Evolutionary conservation across 345 rosid genomes (phyloP).

Genomic region (Barbarea vulgaris): DNA sequence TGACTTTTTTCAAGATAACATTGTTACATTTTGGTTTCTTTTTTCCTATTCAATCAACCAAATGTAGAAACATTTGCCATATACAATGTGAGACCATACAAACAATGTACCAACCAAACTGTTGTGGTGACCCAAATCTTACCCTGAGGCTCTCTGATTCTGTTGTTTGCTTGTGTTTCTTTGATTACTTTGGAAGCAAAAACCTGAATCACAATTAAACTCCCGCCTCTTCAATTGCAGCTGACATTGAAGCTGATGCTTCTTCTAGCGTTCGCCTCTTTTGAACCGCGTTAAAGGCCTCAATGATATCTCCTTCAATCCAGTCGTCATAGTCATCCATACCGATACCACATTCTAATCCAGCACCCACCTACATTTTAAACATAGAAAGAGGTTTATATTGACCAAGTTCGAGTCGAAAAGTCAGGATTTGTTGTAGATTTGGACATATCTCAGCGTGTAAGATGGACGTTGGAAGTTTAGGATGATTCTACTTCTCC

Average conservation of each 20-base stretch:
- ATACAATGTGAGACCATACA: constrained; percentile 37
- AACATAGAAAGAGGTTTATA: not conserved
- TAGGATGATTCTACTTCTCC: not conserved
- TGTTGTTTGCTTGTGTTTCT: constrained; percentile 31
- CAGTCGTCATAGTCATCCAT: constrained; percentile 68
- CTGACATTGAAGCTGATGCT: constrained; percentile 94
- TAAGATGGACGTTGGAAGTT: not conserved
- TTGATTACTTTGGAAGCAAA: constrained; percentile 13
- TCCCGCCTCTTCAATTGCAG: constrained; percentile 75
- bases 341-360: constrained; percentile 89
- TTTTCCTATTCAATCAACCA: constrained; percentile 27
- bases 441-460: constrained; percentile 3
- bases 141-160: constrained; percentile 8
- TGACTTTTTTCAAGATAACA: not conserved
- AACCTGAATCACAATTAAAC: constrained; percentile 37
- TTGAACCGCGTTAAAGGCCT: constrained; percentile 70
- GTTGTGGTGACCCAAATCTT: constrained; percentile 19
- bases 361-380: constrained; percentile 67
- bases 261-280: constrained; percentile 94
- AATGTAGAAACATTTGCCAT: constrained; percentile 37
- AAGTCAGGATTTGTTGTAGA: constrained; percentile 1
- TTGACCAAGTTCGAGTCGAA: not conserved
- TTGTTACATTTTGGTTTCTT: constrained; percentile 8
- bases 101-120: constrained; percentile 28
- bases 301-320: constrained; percentile 77